Percentiles rank a stretch among this genome's conserved stretches.
phyloP scores from a whole-genome alignment of 176 grass and related monocot genomes.

The Avena sativa region DNA sequence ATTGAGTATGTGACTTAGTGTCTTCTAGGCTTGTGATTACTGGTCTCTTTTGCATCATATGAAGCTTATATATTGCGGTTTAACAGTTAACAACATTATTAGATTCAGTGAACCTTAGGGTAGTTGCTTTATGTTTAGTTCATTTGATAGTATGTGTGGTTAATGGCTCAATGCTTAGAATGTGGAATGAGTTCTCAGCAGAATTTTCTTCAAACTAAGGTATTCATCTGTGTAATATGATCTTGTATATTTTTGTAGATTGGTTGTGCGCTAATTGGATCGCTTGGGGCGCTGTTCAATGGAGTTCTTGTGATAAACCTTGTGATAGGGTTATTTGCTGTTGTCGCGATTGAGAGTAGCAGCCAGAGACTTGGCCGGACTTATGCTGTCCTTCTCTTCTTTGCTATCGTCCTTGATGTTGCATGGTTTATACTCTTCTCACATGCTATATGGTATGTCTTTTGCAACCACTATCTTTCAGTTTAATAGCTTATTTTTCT shows the following conservation, averaged over 20 bases:
- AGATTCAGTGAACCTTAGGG: background rate
- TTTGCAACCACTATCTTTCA: conserved; percentile 26
- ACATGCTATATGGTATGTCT: conserved; percentile 83
- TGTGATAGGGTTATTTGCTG: conserved; percentile 90
- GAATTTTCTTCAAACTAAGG: conserved; percentile 12
- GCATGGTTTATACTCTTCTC: conserved; percentile 98
- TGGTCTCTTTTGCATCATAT: background rate
- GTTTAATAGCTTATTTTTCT: conserved; percentile 9
- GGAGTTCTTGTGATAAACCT: conserved; percentile 95
- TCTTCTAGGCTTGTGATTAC: background rate
- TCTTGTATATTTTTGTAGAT: conserved; percentile 54
- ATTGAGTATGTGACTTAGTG: background rate
- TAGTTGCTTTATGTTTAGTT: conserved; percentile 24
- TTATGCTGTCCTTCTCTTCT: conserved; percentile 91
- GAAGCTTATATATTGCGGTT: background rate
- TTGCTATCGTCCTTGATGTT: conserved; percentile 78
- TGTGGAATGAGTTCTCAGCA: background rate
- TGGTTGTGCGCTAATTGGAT: conserved; percentile 88
- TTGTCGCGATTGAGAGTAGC: conserved; percentile 91
- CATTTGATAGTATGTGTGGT: conserved; percentile 22
- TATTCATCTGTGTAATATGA: conserved; percentile 20
- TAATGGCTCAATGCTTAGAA: conserved; percentile 41
- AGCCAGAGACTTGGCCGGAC: conserved; percentile 91
- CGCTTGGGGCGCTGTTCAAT: conserved; percentile 89
- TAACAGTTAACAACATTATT: conserved; percentile 12